phyloP scores from a whole-genome alignment of 495 filamentous ascomycete genomes.

The Xylaria cubensis region DNA sequence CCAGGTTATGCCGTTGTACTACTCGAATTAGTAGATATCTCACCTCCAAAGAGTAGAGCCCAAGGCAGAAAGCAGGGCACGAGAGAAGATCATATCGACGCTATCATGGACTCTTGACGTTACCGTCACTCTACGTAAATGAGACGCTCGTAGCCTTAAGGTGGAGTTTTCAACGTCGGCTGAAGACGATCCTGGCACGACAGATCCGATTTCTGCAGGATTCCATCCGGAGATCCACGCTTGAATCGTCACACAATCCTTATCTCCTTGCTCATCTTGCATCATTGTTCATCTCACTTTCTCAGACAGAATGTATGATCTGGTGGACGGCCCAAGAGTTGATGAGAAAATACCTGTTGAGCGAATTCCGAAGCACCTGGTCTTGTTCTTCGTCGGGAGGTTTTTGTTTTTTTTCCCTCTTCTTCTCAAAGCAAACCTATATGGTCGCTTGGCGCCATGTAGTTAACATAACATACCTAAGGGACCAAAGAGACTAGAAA shows the following conservation, averaged over 20 bases:
- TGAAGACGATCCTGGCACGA: background rate
- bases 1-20: background rate
- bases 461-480: background rate
- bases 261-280: background rate
- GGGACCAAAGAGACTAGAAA: background rate
- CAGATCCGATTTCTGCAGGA: background rate
- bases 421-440: background rate
- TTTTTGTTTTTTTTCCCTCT: no score
- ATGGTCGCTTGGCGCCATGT: conserved; percentile 2
- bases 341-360: background rate
- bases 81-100: background rate
- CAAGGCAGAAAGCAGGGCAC: background rate
- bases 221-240: background rate
- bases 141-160: background rate
- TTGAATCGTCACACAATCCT: background rate
- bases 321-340: background rate
- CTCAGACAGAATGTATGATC: background rate
- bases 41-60: background rate
- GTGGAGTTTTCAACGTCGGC: background rate
- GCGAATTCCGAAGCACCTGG: background rate
- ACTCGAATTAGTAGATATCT: background rate
- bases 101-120: background rate
- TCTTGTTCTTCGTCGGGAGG: background rate
- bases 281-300: background rate
- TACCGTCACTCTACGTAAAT: background rate